Evolutionary conservation across 2,329 filamentous ascomycete species (phyloP), one percentile per base, ranked within the genome.

Genomic region (Clonostachys solani): DNA sequence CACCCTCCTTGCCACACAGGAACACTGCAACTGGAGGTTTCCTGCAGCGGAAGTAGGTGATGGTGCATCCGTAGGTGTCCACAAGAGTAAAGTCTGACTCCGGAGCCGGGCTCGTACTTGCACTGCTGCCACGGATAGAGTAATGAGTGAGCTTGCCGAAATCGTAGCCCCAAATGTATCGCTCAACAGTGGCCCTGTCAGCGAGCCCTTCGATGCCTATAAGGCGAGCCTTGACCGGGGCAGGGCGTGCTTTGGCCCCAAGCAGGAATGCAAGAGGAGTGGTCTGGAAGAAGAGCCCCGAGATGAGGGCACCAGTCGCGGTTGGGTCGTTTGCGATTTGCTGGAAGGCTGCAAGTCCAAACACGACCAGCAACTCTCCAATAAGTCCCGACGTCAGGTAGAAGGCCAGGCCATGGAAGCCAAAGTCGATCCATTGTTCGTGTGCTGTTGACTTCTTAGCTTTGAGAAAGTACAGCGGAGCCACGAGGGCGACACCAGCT

Each of bases 1-100:
- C 71, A 5, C 68, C 68, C 49, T 74, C 73, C 1, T 56, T 54
- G 9, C 67, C 72, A n/a, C 64, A 67, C n/a, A 73, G 51, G 9
- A 76, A 53, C 45, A 73, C 62, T 34, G 63, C 67, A 2, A 67
- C 59, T 0, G 73, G 73, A 2, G 56, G 58, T 4, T 35, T 35
- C 12, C 34, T n/a, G 12, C 47, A 18, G 2, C 44, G 49, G 50
- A 74, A 72, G 8, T 71, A 53, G 0, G 65, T 72, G 2, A 66
- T 67, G 5, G 68, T 73, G 64, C 73, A 65, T n/a, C 59, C 69
- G 40, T 61, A 59, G 15, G 64, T 68, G 48, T 72, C 66, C 15
- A 72, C 60, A 2, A 71, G 56, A 0, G 68, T 71, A 52, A 69
- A 66, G 8, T 29, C 23, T 29, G 23, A 29, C 23, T 29, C 23